phyloP scores from a whole-genome alignment of 768 basidiomycete species.

The Daedalea quercina region DNA sequence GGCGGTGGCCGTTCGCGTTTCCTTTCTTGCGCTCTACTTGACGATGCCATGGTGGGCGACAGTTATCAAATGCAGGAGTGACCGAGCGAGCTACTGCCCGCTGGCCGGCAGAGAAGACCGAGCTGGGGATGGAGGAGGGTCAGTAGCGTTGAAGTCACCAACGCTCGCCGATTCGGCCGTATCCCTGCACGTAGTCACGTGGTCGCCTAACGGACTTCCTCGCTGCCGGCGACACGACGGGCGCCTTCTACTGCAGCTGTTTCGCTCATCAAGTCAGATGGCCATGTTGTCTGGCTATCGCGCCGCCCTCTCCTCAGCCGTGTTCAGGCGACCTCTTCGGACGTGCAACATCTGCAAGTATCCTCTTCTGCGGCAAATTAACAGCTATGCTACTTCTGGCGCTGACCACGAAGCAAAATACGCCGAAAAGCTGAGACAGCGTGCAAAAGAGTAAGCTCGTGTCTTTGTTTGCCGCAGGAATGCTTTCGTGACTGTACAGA shows the following conservation, averaged over 20 bases:
- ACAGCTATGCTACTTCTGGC: not conserved
- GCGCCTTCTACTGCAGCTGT: not conserved
- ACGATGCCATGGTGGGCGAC: slow-evolving; percentile 17
- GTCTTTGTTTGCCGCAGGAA: slow-evolving; percentile 8
- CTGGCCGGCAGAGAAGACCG: not conserved
- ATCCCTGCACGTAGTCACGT: not conserved
- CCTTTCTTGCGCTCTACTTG: slow-evolving; percentile 18
- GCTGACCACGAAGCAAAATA: slow-evolving; percentile 48
- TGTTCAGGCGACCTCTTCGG: not conserved
- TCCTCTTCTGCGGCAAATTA: not conserved
- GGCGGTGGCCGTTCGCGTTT: slow-evolving; percentile 35
- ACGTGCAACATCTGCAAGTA: not conserved
- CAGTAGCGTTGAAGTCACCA: not conserved
- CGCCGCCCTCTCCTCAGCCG: not conserved
- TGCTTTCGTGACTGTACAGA: not conserved
- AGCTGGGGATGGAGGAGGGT: not conserved
- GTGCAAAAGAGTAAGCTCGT: slow-evolving; percentile 55
- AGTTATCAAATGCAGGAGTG: not conserved
- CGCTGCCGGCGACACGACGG: not conserved
- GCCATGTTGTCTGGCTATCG: not conserved
- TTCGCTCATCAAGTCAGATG: not conserved
- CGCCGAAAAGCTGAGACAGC: slow-evolving; percentile 57
- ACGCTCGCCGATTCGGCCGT: not conserved
- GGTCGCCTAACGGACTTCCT: not conserved
- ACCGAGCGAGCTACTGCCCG: not conserved